phyloP scores from a whole-genome alignment of 2,329 filamentous ascomycete species.

The Bimuria novae-zelandiae region DNA sequence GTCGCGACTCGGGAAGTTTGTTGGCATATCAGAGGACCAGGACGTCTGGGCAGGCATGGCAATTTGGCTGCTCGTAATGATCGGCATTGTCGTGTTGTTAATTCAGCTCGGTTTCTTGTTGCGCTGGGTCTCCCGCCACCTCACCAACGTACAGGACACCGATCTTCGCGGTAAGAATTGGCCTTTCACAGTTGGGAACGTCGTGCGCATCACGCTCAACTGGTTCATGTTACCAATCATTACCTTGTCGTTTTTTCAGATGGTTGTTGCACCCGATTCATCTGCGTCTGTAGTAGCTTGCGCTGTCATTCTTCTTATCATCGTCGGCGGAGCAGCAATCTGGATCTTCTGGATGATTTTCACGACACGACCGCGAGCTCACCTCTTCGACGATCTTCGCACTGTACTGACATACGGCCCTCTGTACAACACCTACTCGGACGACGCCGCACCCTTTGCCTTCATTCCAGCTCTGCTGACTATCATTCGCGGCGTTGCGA shows the following conservation, averaged over 20 bases:
- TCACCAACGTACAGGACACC: conserved; percentile 76
- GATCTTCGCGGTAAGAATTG: conserved; percentile 90
- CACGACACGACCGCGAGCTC: conserved; percentile 78
- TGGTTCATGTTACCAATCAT: conserved; percentile 89
- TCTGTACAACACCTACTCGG: conserved; percentile 95
- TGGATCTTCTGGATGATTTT: conserved; percentile 85
- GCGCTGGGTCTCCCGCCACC: conserved; percentile 75
- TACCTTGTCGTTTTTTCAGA: conserved; percentile 85
- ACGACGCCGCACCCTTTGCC: conserved; percentile 88
- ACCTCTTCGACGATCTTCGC: conserved; percentile 89
- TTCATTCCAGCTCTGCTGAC: conserved; percentile 84
- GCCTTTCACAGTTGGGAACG: conserved; percentile 68
- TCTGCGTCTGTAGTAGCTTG: conserved; percentile 73
- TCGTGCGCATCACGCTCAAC: conserved; percentile 84
- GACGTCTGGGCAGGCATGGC: conserved; percentile 97
- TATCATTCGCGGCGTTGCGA: conserved; percentile 82
- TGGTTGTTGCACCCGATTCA: conserved; percentile 74
- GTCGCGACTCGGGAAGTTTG: conserved; percentile 75
- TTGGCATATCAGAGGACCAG: conserved; percentile 74
- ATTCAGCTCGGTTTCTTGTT: conserved; percentile 76
- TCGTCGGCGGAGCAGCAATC: conserved; percentile 72
- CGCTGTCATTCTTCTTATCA: conserved; percentile 73
- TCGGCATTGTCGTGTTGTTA: conserved; percentile 68
- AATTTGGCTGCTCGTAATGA: conserved; percentile 82
- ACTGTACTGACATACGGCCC: conserved; percentile 90